These are phyloP conservation scores for Saccharomyces paradoxus DNA, from an alignment of 805 yeast genomes.

Conservation along the genomic window DNA sequence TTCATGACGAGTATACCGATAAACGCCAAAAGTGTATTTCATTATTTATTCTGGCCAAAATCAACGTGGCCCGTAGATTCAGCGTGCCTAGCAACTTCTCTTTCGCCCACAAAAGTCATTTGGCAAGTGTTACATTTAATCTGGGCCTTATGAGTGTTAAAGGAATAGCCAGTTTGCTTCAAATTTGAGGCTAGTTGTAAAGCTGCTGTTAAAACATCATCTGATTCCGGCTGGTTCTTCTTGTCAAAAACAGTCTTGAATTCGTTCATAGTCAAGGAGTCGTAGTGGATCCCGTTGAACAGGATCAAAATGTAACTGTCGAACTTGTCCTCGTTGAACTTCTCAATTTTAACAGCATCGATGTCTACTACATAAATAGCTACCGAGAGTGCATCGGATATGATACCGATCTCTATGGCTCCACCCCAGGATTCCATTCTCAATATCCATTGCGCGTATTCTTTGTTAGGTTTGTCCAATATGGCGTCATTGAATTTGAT, in stretches of 20 bases:
- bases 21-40: neutral
- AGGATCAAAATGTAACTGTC: constrained; percentile 43
- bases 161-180: constrained; percentile 47
- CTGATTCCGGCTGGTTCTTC: constrained; percentile 26
- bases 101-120: constrained; percentile 48
- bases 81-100: constrained; percentile 59
- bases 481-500: constrained; percentile 47
- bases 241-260: constrained; percentile 36
- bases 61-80: constrained; percentile 48
- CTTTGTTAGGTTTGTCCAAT: constrained; percentile 34
- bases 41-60: constrained; percentile 45
- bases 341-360: constrained; percentile 49
- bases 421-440: constrained; percentile 71
- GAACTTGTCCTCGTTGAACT: constrained; percentile 41
- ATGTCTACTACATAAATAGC: constrained; percentile 57
- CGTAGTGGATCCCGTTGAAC: constrained; percentile 71
- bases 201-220: constrained; percentile 32
- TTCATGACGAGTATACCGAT: neutral
- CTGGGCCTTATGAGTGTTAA: constrained; percentile 54
- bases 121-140: constrained; percentile 53
- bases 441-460: constrained; percentile 55
- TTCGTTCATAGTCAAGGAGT: constrained; percentile 41
- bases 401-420: constrained; percentile 63
- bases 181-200: constrained; percentile 36
- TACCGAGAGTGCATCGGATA: constrained; percentile 44